A percentile compares a stretch with the other conserved stretches of the same genome.
Conservation (phyloP, 1,139 yeast species). For the Yamadazyma atlantica region DNA sequence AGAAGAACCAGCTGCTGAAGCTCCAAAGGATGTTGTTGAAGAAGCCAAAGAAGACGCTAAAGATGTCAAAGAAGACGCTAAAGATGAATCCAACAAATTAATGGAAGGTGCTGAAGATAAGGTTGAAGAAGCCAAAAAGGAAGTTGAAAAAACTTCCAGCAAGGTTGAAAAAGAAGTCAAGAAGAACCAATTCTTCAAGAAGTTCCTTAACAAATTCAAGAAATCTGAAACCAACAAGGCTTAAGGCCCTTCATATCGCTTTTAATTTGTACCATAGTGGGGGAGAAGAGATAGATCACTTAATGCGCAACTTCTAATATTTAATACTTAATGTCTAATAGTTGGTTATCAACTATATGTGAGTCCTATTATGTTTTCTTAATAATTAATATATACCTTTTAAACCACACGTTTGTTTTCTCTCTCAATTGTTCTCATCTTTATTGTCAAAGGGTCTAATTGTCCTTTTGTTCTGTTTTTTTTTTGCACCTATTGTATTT, state of each 20-base stretch:
- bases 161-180: conserved; percentile 37
- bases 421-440: neutral
- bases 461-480: neutral
- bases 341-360: neutral
- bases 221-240: conserved; percentile 39
- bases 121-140: conserved; percentile 31
- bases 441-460: neutral
- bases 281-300: neutral
- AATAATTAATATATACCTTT: neutral
- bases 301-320: neutral
- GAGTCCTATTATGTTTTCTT: neutral
- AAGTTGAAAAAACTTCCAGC: conserved; percentile 25
- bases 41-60: conserved; percentile 11
- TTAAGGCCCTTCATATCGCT: conserved; percentile 10
- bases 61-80: conserved; percentile 12
- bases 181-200: conserved; percentile 54
- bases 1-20: conserved; percentile 6
- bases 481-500: neutral
- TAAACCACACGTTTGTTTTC: neutral
- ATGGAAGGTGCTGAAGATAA: conserved; percentile 13
- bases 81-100: conserved; percentile 12
- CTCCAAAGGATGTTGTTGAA: conserved; percentile 5
- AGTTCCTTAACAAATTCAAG: conserved; percentile 48
- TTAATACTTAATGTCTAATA: conserved; percentile 2
- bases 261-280: neutral